Evolutionary conservation across 176 grass and related monocot genomes (phyloP), one percentile per base, ranked within the genome.

Genomic region (Bolboschoenus planiculmis): DNA sequence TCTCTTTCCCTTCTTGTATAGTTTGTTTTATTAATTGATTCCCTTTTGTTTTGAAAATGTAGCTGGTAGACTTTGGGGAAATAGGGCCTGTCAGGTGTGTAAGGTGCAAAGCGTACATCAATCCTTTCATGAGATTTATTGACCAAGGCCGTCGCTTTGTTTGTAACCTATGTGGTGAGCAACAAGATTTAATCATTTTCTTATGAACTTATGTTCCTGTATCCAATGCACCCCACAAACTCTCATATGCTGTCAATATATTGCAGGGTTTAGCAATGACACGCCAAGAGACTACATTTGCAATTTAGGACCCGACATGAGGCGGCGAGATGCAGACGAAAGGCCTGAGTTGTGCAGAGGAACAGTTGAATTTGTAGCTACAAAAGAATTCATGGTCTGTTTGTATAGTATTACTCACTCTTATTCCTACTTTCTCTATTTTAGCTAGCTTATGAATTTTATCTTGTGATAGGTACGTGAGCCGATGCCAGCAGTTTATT

Each of bases 321-420:
- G 97, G 83, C 87, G 97, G 3, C 92, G 93, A 48, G 97, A 99
- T 96, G 93, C 93, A 59, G 93, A 99, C 90, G 93, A 96, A 57
- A 99, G 97, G 84, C 93, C 97, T 36, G 97, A 99, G 81, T 81
- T 99, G 75, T 99, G 89, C 50, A 99, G 87, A 90, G 97, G 97
- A 85, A 91, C 97, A 18, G 92, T 99, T 88, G 97, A 99, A 90
- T 99, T 99, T 83, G 48, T 99, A 77, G 97, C 97, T n/a, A 92
- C 91, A 54, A 95, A 93, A 87, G 97, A 99, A 83, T 99, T 96
- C 74, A 90, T 99, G 97, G 94, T 97, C 46, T 79, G 93, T 92
- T 35, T 83, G 54, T 72, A 59, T 81, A 72, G 27, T 79, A 61
- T 82, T 78, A 33, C 31, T 20, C 78, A 35, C 20, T 79, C 30